Evolutionary conservation across 1,139 yeast genomes (phyloP).

Genomic region (Candida pseudoviswanathii): DNA sequence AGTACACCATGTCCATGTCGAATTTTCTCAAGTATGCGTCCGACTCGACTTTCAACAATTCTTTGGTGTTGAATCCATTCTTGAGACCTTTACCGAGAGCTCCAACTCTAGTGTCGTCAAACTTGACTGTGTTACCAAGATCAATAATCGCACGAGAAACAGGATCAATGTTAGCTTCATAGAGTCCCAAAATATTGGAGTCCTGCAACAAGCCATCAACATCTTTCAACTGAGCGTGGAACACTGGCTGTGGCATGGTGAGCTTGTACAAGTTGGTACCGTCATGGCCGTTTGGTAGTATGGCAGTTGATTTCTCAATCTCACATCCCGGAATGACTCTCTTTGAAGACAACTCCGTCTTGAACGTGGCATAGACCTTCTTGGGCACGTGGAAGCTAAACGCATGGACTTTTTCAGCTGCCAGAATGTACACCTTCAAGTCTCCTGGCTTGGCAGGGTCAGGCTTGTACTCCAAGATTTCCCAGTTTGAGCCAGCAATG

Average conservation of each 20-base stretch:
- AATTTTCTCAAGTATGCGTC: constrained; percentile 56
- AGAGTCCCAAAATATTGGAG: constrained; percentile 66
- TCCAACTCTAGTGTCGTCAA: constrained; percentile 72
- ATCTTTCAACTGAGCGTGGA: constrained; percentile 54
- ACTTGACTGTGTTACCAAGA: constrained; percentile 71
- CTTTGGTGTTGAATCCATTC: constrained; percentile 73
- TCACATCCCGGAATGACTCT: constrained; percentile 54
- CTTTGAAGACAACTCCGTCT: constrained; percentile 48
- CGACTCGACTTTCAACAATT: constrained; percentile 50
- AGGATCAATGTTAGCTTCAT: constrained; percentile 71
- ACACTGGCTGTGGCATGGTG: constrained; percentile 67
- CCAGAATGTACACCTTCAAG: constrained; percentile 68
- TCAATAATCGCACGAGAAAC: constrained; percentile 77
- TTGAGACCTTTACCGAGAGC: constrained; percentile 87
- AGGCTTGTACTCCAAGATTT: constrained; percentile 69
- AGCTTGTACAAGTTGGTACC: constrained; percentile 60
- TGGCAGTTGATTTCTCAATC: constrained; percentile 59
- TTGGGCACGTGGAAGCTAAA: constrained; percentile 76
- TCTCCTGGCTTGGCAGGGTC: constrained; percentile 70
- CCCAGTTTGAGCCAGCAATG: constrained; percentile 82
- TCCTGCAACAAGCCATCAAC: constrained; percentile 69
- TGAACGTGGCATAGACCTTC: constrained; percentile 68
- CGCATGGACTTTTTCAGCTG: constrained; percentile 73
- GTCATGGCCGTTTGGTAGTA: constrained; percentile 72
- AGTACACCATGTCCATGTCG: constrained; percentile 61